Evolutionary conservation across 805 yeast genomes (phyloP).

Genomic region (Candida maltosa): DNA sequence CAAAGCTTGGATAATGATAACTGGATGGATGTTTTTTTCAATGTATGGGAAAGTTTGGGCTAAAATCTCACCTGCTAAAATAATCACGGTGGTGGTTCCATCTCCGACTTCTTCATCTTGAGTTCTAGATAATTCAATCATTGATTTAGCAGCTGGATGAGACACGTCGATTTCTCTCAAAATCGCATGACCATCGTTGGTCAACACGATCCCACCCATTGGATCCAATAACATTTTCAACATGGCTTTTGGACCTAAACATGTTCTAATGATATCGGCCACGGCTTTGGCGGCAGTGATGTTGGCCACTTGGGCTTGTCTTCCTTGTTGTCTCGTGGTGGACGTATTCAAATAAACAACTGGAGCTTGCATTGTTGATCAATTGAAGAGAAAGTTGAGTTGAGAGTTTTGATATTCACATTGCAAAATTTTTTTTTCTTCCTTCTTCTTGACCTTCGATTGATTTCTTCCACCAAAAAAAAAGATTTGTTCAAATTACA

Average conservation of each 20-base stretch:
- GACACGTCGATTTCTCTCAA: conserved; percentile 95
- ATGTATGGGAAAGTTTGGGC: conserved; percentile 94
- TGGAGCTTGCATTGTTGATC: conserved; percentile 46
- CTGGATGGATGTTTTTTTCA: conserved; percentile 96
- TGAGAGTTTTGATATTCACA: no score
- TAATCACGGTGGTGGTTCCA: conserved; percentile 96
- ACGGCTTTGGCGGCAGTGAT: conserved; percentile 99
- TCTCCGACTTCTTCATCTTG: conserved; percentile 99
- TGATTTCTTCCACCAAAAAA: neutral
- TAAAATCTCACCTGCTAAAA: conserved; percentile 92
- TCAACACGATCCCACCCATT: conserved; percentile 91
- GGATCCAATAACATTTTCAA: conserved; percentile 96
- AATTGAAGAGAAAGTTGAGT: no score
- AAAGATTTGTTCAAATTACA: neutral
- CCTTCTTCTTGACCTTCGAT: neutral
- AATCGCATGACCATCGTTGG: conserved; percentile 98
- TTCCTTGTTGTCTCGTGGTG: conserved; percentile 91
- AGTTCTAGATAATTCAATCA: conserved; percentile 95
- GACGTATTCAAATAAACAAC: conserved; percentile 62
- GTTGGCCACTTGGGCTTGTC: conserved; percentile 94
- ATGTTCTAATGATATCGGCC: conserved; percentile 94
- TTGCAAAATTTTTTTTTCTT: conserved; percentile 1
- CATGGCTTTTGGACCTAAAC: conserved; percentile 99
- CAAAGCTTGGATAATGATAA: conserved; percentile 89
- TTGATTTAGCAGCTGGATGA: conserved; percentile 98